Conservation (phyloP, 2,329 filamentous ascomycete genomes). For the Cladophialophora psammophila region DNA sequence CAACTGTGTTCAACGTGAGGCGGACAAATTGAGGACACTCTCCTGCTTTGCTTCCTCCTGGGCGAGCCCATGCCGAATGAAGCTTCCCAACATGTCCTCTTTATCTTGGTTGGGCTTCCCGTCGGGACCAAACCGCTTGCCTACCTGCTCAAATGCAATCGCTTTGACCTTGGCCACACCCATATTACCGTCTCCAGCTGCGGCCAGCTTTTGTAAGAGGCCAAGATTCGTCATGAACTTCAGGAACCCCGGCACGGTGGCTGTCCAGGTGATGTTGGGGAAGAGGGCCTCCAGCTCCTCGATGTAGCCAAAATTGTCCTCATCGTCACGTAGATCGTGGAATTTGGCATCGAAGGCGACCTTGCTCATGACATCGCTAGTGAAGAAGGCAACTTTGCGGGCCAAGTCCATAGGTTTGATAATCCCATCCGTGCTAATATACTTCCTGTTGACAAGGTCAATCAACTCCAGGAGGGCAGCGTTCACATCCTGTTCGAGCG, state of each 20-base stretch:
- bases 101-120: slow-evolving; percentile 21
- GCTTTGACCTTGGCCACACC: slow-evolving; percentile 29
- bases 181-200: slow-evolving; percentile 25
- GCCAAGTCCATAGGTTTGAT: slow-evolving; percentile 24
- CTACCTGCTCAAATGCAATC: slow-evolving; percentile 27
- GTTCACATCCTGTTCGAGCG: slow-evolving; percentile 13
- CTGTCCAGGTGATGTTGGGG: slow-evolving; percentile 32
- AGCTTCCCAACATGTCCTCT: slow-evolving; percentile 34
- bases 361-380: slow-evolving; percentile 32
- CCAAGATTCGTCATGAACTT: slow-evolving; percentile 26
- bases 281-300: slow-evolving; percentile 32
- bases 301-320: slow-evolving; percentile 35
- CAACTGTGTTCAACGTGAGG: not conserved
- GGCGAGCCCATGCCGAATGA: slow-evolving; percentile 34
- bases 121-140: slow-evolving; percentile 27
- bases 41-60: slow-evolving; percentile 31
- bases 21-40: slow-evolving; percentile 28
- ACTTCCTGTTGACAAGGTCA: slow-evolving; percentile 13
- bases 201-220: slow-evolving; percentile 24
- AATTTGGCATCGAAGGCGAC: slow-evolving; percentile 31
- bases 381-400: slow-evolving; percentile 33
- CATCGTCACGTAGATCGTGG: slow-evolving; percentile 28
- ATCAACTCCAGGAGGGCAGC: not conserved
- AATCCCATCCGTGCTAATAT: slow-evolving; percentile 5
- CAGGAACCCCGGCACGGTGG: slow-evolving; percentile 16